These are phyloP conservation scores for Solanum megistacrolobum DNA, from an alignment of 257 asterid species.

Conservation along the genomic window DNA sequence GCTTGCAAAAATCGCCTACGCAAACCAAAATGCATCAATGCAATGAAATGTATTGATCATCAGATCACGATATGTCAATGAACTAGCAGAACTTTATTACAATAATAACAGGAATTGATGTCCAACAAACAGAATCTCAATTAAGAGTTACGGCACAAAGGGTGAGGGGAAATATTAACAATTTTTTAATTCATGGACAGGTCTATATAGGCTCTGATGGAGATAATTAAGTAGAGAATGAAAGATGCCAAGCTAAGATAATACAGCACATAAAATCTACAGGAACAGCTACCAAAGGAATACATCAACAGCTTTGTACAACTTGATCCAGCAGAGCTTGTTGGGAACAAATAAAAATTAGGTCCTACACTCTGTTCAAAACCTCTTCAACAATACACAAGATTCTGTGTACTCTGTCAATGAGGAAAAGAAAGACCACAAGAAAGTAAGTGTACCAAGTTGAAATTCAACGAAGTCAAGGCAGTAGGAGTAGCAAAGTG, in stretches of 20 bases:
- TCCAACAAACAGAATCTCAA: background rate
- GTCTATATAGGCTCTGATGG: background rate
- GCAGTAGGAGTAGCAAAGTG: background rate
- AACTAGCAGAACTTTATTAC: background rate
- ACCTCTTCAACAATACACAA: background rate
- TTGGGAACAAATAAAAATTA: background rate
- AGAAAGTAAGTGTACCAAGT: background rate
- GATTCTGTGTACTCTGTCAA: background rate
- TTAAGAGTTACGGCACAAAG: background rate
- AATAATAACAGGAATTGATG: background rate
- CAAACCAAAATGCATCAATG: background rate
- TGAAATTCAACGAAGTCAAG: background rate
- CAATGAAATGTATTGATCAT: background rate
- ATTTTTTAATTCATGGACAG: background rate
- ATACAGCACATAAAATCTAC: background rate
- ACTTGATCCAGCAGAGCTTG: background rate
- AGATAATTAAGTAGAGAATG: background rate
- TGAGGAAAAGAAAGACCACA: background rate
- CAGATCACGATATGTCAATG: background rate
- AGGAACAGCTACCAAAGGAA: background rate
- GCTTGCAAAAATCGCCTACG: constrained; percentile 86
- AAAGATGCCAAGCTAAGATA: background rate
- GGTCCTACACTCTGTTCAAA: background rate
- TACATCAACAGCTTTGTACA: background rate
- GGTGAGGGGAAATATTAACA: background rate